Evolutionary conservation across 805 yeast species (phyloP).

Genomic region (Hanseniaspora jakobsenii): DNA sequence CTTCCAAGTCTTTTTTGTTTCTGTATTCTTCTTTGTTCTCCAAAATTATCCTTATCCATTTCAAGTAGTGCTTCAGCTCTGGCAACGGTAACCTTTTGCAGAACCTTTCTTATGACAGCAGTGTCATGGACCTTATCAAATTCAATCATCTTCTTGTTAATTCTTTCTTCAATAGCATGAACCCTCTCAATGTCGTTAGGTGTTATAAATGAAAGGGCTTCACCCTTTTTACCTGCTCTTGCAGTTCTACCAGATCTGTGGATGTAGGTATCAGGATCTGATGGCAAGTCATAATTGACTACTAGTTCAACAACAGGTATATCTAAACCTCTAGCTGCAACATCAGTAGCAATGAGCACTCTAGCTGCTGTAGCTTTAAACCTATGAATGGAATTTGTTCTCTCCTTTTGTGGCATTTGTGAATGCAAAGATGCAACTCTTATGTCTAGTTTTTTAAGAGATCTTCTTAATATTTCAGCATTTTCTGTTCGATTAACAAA

Average conservation of each 20-base stretch:
- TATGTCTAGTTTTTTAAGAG: constrained; percentile 58
- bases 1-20: constrained; percentile 23
- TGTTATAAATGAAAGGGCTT: constrained; percentile 66
- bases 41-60: constrained; percentile 84
- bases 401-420: constrained; percentile 83
- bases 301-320: constrained; percentile 88
- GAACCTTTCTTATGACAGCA: constrained; percentile 57
- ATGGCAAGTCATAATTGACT: constrained; percentile 83
- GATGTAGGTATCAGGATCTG: constrained; percentile 90
- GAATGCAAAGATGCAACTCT: constrained; percentile 87
- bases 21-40: constrained; percentile 51
- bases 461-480: constrained; percentile 76
- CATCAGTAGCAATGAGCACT: constrained; percentile 88
- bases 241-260: constrained; percentile 99
- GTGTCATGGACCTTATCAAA: constrained; percentile 64
- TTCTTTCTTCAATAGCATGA: constrained; percentile 75
- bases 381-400: constrained; percentile 82
- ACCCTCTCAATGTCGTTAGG: constrained; percentile 76
- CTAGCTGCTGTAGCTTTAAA: constrained; percentile 92
- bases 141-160: constrained; percentile 66
- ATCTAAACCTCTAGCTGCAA: constrained; percentile 94
- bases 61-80: constrained; percentile 85
- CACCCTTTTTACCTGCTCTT: constrained; percentile 89
- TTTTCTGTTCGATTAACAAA: constrained; percentile 85
- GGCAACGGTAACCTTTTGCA: constrained; percentile 63